These are phyloP conservation scores for Chaetomiaceae sp. DNA, from an alignment of 2,329 filamentous ascomycete genomes.

Conservation along the genomic window DNA sequence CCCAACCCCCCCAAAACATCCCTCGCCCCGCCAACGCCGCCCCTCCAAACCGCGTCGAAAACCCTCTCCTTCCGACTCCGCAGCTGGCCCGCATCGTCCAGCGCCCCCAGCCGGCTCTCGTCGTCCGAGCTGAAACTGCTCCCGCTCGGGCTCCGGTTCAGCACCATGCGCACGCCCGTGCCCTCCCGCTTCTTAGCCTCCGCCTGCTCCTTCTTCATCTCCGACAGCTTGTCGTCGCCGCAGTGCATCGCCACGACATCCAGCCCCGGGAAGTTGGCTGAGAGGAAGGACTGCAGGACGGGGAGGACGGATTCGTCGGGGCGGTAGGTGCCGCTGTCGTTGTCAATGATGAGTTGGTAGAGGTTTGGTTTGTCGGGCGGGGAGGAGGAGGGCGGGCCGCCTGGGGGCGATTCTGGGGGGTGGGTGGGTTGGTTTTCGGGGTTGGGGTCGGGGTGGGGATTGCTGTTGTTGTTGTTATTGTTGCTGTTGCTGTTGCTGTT, in stretches of 20 bases:
- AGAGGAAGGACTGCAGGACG: slow-evolving; percentile 64
- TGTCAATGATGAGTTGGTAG: slow-evolving; percentile 91
- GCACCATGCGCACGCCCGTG: slow-evolving; percentile 48
- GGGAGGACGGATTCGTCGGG: slow-evolving; percentile 76
- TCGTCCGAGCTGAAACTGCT: slow-evolving; percentile 49
- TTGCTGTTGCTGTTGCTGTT: not conserved
- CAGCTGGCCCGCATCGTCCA: slow-evolving; percentile 30
- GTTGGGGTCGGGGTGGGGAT: slow-evolving; percentile 26
- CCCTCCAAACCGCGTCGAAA: slow-evolving; percentile 50
- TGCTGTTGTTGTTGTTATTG: slow-evolving; percentile 22
- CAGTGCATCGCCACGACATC: slow-evolving; percentile 72
- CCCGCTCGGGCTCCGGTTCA: slow-evolving; percentile 50
- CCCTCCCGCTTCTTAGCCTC: slow-evolving; percentile 66
- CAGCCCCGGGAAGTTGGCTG: slow-evolving; percentile 70
- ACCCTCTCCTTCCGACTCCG: slow-evolving; percentile 52
- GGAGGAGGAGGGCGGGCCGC: slow-evolving; percentile 41
- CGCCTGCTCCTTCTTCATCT: slow-evolving; percentile 72
- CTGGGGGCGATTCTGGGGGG: slow-evolving; percentile 39
- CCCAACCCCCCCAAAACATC: slow-evolving; percentile 18
- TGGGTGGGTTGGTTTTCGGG: slow-evolving; percentile 45
- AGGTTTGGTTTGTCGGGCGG: slow-evolving; percentile 47
- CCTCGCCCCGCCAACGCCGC: slow-evolving; percentile 41
- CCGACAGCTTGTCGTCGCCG: slow-evolving; percentile 67
- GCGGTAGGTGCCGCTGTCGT: slow-evolving; percentile 89
- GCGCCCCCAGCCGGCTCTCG: slow-evolving; percentile 47